Conservation (phyloP, 2,329 filamentous ascomycete species). For the Arthrocladium fulminans region DNA sequence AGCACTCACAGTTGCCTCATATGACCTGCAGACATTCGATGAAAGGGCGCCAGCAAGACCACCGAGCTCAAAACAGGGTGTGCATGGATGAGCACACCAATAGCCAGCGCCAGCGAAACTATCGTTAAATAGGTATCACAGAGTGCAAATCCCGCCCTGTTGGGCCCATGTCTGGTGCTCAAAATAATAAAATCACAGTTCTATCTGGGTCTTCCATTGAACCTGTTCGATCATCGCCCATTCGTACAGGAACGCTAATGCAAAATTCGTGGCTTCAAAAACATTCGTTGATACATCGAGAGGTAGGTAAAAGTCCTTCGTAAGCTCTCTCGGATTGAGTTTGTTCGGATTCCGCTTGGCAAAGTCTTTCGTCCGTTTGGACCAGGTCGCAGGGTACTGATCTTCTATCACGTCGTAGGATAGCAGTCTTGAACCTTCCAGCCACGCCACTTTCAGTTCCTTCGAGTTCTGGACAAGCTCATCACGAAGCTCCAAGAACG, state of each 20-base stretch:
- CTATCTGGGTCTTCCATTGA: constrained; percentile 35
- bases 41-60: too few species aligned
- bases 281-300: constrained; percentile 35
- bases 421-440: constrained; percentile 34
- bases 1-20: too few species aligned
- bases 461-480: constrained; percentile 34
- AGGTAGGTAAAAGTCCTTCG: constrained; percentile 33
- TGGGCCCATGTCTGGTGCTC: not conserved
- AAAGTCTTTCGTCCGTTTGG: constrained; percentile 30
- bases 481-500: constrained; percentile 33
- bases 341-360: constrained; percentile 29
- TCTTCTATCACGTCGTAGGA: constrained; percentile 32
- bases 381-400: constrained; percentile 40
- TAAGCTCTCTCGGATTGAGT: constrained; percentile 21
- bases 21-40: too few species aligned
- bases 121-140: too few species aligned
- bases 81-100: too few species aligned
- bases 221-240: constrained; percentile 40
- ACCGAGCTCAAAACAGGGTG: too few species aligned
- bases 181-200: constrained; percentile 20
- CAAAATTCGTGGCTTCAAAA: constrained; percentile 39
- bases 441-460: constrained; percentile 37
- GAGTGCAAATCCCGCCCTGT: too few species aligned
- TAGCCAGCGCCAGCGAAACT: too few species aligned
- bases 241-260: constrained; percentile 36